Percentiles rank a stretch among this genome's conserved stretches.
These are phyloP conservation scores for Emergomyces orientalis DNA, from an alignment of 2,329 filamentous ascomycete species.

Conservation along the genomic window DNA sequence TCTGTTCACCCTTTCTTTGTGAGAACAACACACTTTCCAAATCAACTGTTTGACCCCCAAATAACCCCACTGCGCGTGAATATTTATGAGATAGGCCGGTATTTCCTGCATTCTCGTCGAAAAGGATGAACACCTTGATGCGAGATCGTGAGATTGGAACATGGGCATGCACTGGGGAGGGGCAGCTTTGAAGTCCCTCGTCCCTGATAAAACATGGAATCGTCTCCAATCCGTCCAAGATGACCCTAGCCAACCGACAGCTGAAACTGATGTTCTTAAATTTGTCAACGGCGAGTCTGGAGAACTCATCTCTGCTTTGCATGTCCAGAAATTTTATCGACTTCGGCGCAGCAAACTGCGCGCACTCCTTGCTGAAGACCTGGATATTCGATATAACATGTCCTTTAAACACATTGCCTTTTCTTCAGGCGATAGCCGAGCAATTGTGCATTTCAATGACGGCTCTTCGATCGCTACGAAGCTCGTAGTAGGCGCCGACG, in stretches of 20 bases:
- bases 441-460: conserved; percentile 8
- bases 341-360: conserved; percentile 21
- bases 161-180: conserved; percentile 24
- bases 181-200: conserved; percentile 16
- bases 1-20: not conserved
- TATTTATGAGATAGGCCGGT: conserved; percentile 4
- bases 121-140: conserved; percentile 17
- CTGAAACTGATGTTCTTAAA: conserved; percentile 15
- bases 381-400: conserved; percentile 12
- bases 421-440: conserved; percentile 6
- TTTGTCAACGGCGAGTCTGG: conserved; percentile 20
- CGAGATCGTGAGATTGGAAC: conserved; percentile 23
- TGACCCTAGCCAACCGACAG: conserved; percentile 18
- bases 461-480: conserved; percentile 7
- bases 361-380: conserved; percentile 16
- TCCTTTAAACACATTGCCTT: conserved; percentile 6
- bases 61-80: not conserved
- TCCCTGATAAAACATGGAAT: conserved; percentile 17
- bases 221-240: conserved; percentile 15
- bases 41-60: not conserved
- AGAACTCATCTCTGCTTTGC: conserved; percentile 16
- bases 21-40: not conserved
- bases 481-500: conserved; percentile 56
- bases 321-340: conserved; percentile 17
- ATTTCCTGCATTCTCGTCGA: conserved; percentile 20